Conservation (phyloP, 2,329 filamentous ascomycete genomes). For the Blastomyces gilchristii region DNA sequence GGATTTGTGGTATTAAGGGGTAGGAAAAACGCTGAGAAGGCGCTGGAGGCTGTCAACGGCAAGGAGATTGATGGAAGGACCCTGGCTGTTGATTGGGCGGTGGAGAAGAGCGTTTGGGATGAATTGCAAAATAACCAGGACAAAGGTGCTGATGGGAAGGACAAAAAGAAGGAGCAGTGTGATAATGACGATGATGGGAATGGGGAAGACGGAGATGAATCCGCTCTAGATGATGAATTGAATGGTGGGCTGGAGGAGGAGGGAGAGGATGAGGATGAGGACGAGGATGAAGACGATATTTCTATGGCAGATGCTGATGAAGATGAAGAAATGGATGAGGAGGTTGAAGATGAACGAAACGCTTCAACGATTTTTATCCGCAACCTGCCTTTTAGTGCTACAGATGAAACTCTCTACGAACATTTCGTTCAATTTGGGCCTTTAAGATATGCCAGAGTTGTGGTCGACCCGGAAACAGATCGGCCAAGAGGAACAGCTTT, state of each 20-base stretch:
- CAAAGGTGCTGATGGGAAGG: constrained; percentile 23
- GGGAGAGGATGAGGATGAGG: constrained; percentile 24
- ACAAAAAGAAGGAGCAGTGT: constrained; percentile 28
- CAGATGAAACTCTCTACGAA: constrained; percentile 68
- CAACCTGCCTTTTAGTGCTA: constrained; percentile 82
- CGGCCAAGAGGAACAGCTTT: constrained; percentile 88
- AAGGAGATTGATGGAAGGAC: constrained; percentile 80
- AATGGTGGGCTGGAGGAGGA: constrained; percentile 6
- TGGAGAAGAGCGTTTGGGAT: constrained; percentile 82
- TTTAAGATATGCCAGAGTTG: constrained; percentile 83
- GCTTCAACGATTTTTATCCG: constrained; percentile 79
- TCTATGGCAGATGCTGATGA: constrained; percentile 34
- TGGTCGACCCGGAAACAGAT: constrained; percentile 75
- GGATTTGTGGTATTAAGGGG: constrained; percentile 86
- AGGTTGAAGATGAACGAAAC: constrained; percentile 45
- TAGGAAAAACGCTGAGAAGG: constrained; percentile 82
- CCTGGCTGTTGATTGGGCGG: constrained; percentile 91
- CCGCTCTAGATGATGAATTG: constrained; percentile 15
- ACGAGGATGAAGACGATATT: constrained; percentile 31
- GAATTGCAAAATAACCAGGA: constrained; percentile 44
- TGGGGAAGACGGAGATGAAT: constrained; percentile 36
- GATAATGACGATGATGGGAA: constrained; percentile 50
- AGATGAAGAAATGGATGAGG: constrained; percentile 35
- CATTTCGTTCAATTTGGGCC: constrained; percentile 83
- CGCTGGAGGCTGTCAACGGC: constrained; percentile 74